Conservation (phyloP, 495 filamentous ascomycete species). For the Thermothielavioides terrestris region DNA sequence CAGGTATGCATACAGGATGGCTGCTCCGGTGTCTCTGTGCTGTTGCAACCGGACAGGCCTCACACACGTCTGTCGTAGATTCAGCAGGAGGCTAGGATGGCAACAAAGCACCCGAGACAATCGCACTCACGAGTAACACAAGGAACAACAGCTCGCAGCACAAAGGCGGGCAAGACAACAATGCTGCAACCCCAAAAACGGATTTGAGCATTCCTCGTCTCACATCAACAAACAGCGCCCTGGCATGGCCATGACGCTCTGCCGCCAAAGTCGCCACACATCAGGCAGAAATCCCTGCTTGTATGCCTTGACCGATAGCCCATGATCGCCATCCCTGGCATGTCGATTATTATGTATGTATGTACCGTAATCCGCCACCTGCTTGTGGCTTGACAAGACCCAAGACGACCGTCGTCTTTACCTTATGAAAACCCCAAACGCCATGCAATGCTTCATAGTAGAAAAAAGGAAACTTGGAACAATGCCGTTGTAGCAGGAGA, state of each 20-base stretch:
- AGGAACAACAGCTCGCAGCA: not conserved
- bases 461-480: too few relatives aligned
- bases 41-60: not conserved
- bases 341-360: conserved; percentile 6
- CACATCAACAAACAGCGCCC: too few relatives aligned
- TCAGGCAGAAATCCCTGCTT: not conserved
- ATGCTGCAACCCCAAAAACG: not conserved
- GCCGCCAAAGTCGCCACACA: not conserved
- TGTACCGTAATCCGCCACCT: not conserved
- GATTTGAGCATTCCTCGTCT: not conserved
- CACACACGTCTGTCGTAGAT: too few relatives aligned
- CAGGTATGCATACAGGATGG: not conserved
- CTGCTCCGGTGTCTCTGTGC: not conserved
- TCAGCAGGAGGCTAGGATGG: too few relatives aligned
- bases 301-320: not conserved
- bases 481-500: too few relatives aligned
- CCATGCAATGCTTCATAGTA: not conserved
- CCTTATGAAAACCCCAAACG: not conserved
- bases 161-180: not conserved
- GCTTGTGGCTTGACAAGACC: too few relatives aligned
- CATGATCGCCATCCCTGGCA: conserved; percentile 3
- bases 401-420: not conserved
- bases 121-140: not conserved
- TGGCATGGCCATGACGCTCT: not conserved
- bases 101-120: not conserved